Evolutionary conservation across 257 asterid genomes (phyloP), one percentile per base, ranked within the genome.

Genomic region (Fraxinus cuspidata): DNA sequence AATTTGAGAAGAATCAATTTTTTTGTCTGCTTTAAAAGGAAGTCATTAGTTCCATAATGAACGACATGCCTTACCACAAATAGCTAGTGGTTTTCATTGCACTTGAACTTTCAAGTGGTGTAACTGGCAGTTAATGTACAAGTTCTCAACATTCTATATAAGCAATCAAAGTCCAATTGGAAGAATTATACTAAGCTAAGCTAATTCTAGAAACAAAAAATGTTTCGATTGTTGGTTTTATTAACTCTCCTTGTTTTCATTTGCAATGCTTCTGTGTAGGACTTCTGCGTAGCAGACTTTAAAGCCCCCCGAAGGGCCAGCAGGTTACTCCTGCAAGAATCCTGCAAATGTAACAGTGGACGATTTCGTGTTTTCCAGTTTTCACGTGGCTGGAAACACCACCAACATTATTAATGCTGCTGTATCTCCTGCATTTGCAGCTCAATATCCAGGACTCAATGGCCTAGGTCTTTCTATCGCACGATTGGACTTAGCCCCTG

Each of bases 401-500:
- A 81, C 89, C 7, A 91, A 85, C 86, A 38, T 93, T 69, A 93
- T 90, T 64, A 93, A 82, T 15, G 97, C 96, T 10, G 91, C 97
- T 0, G 97, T 91, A 0, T 81, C 91, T 0, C 96, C 96, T 0
- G 96, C 93, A 5, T 93, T 93, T 13, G 96, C 78, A 7, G 93
- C 90, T 31, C 97, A 91, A 69, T 88, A 84, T 42, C 96, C 97
- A 0, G 96, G 91, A 0, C 10, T 93, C 1, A 93, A 90, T 42
- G 98, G 97, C n/a, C 90, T 86, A 1, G 96, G 97, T 19, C 16
- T 90, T 7, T 93, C 96, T 10, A 81, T 89, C 0, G 97, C 87
- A 13, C 89, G 97, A 1, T 74, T 93, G 67, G 98, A 93, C 60
- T 65, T 93, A 28, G 98, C 91, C 18, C 74, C 96, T 0, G 84